Evolutionary conservation across 2,329 filamentous ascomycete genomes (phyloP), one percentile per base, ranked within the genome.

Genomic region (Aspergillus sp.): DNA sequence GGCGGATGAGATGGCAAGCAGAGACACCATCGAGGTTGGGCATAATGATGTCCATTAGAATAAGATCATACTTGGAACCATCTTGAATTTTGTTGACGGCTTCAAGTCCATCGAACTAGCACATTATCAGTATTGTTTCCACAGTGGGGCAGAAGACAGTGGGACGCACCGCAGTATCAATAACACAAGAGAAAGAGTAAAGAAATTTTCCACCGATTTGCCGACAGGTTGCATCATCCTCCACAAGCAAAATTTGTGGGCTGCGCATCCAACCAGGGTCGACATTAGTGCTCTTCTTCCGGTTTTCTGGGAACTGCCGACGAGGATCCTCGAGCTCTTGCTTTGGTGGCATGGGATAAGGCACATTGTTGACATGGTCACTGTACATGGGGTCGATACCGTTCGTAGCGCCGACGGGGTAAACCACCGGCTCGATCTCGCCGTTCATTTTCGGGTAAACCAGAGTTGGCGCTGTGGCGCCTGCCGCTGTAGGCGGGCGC

Each of bases 1-100:
- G 88, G 42, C 91, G 83, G 52, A 98, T 96, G 49, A 95, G 82
- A 59, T 93, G 88, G 45, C 90, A 95, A 3, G 93, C 91, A 11
- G 90, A 95, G 5, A 97, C 90, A 54, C 93, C 93, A 59, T 97
- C 93, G 42, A 97, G 76, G 52, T 90, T 86, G 5, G 93, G 93
- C 93, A 98, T 97, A 55, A 98, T 95, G 52, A 98, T 91, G 61
- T 93, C 87, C 87, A 91, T 91, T 49, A 91, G 79, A 51, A 91
- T 88, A 47, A 85, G 62, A 58, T 85, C 81, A 54, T 83, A 85
- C 53, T 83, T 83, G 5, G 75, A 73, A 5, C 80, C 80, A 33
- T 72, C 70, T 51, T 83, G 81, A 59, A 95, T 85, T 62, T 93
- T 93, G 61, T 86, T 88, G 39, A 95, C 90, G 40, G 93, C 93